Percentiles rank a stretch among this genome's conserved stretches.
Evolutionary conservation across 257 asterid species (phyloP).

Genomic region (Solanum piurae): DNA sequence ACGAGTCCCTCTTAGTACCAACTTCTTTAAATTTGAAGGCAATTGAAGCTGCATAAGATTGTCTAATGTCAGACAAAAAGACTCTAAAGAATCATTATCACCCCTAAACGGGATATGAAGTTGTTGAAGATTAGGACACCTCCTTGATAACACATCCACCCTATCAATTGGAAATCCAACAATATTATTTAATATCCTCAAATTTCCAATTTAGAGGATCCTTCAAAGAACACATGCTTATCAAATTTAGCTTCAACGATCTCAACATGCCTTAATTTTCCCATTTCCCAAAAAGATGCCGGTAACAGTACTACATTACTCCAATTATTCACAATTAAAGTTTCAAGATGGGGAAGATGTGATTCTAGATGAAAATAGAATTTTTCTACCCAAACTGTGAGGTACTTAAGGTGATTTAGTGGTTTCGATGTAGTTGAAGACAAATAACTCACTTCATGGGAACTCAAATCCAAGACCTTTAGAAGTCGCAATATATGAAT

Average conservation of each 20-base stretch:
- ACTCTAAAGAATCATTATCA: too few species aligned
- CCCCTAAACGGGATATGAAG: too few species aligned
- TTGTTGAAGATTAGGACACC: background rate
- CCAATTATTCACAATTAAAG: background rate
- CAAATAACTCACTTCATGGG: fast-evolving
- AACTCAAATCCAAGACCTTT: background rate
- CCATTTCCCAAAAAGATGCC: background rate
- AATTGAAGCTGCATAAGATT: background rate
- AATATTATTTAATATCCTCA: background rate
- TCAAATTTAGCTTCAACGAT: fast-evolving
- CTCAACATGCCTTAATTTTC: background rate
- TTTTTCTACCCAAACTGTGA: fast-evolving
- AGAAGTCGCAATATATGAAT: background rate
- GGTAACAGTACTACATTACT: background rate
- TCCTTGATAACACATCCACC: background rate
- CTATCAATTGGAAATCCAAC: background rate
- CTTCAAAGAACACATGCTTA: background rate
- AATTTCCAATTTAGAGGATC: background rate
- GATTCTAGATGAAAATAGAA: background rate
- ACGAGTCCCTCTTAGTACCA: fast-evolving
- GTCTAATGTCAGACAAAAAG: background rate
- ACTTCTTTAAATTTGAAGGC: background rate
- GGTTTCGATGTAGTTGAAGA: background rate
- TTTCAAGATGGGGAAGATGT: background rate
- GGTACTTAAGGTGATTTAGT: background rate